A percentile compares a stretch with the other conserved stretches of the same genome.
These are phyloP conservation scores for Aspergillus diversus DNA, from an alignment of 495 filamentous ascomycete species.

Conservation along the genomic window DNA sequence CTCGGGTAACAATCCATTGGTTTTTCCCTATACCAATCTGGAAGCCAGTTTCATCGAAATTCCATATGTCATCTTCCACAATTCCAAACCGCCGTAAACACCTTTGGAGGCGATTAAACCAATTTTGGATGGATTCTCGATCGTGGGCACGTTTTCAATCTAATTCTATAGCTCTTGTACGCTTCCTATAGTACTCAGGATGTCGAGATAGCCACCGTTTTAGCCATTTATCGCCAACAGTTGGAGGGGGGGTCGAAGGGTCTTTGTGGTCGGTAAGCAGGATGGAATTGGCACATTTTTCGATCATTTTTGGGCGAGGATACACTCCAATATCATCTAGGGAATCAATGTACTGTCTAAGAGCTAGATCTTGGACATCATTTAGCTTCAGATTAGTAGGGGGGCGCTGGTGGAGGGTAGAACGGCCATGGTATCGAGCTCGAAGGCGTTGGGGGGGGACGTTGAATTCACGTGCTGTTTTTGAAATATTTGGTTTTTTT, in stretches of 20 bases:
- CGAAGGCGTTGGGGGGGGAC: background rate
- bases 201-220: background rate
- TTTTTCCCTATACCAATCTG: constrained; percentile 1
- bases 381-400: background rate
- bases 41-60: constrained; percentile 50
- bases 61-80: constrained; percentile 41
- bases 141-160: background rate
- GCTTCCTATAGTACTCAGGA: background rate
- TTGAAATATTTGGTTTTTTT: background rate
- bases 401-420: background rate
- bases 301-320: too few species aligned
- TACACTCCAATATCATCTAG: too few species aligned
- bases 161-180: background rate
- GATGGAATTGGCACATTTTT: background rate
- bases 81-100: constrained; percentile 31
- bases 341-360: background rate
- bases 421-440: background rate
- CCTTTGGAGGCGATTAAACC: background rate
- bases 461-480: background rate
- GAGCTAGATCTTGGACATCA: background rate
- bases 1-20: background rate
- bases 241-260: background rate
- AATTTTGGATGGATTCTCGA: background rate
- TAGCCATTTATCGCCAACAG: background rate
- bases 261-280: background rate